Evolutionary conservation across 768 basidiomycete genomes (phyloP).

Genomic region (Candolleomyces efflorescens): DNA sequence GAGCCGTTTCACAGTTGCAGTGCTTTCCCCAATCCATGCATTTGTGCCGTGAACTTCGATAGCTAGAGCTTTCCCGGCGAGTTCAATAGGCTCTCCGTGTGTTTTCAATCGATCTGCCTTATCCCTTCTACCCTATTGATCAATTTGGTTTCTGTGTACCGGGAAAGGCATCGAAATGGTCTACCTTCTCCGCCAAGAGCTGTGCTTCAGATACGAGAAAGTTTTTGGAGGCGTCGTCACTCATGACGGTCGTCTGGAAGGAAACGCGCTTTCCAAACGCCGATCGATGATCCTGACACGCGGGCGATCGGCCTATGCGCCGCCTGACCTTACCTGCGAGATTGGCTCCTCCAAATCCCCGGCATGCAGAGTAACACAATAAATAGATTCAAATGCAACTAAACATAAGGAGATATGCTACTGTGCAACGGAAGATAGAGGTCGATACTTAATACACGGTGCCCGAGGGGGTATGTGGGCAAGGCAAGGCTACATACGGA

Average conservation of each 20-base stretch:
- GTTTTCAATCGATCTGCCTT: conserved; percentile 70
- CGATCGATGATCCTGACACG: too few species aligned
- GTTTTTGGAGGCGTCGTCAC: conserved; percentile 40
- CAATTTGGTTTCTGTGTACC: conserved; percentile 8
- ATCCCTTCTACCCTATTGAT: conserved; percentile 55
- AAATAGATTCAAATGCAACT: not conserved
- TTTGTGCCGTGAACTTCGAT: conserved; percentile 59
- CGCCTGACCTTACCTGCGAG: too few species aligned
- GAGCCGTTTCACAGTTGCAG: conserved; percentile 65
- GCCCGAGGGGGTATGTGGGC: not conserved
- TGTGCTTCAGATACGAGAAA: conserved; percentile 74
- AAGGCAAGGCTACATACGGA: conserved; percentile 7
- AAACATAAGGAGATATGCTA: not conserved
- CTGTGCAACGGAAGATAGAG: not conserved
- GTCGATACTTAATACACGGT: conserved; percentile 7
- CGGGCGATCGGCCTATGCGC: too few species aligned
- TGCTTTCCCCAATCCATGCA: conserved; percentile 90
- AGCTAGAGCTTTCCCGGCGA: conserved; percentile 70
- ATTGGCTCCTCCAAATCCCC: too few species aligned
- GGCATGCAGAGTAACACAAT: too few species aligned
- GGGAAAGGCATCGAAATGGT: conserved; percentile 18
- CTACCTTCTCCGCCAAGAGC: conserved; percentile 55
- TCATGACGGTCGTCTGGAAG: conserved; percentile 3
- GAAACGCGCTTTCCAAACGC: not conserved
- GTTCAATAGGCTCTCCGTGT: conserved; percentile 74